Evolutionary conservation across 192 early-diverging fungal species (phyloP).

Genomic region (Phycomyces blakesleeanus): DNA sequence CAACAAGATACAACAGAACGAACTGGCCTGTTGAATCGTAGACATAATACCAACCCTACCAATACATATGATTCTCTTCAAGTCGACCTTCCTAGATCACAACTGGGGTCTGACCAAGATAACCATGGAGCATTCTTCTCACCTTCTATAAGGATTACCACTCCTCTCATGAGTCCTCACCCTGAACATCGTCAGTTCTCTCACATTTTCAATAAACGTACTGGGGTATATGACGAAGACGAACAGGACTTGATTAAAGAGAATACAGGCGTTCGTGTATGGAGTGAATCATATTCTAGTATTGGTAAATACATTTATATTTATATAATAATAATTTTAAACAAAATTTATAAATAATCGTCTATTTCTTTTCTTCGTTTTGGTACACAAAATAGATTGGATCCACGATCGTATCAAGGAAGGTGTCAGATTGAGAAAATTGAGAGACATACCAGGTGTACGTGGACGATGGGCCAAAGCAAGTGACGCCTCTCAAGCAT

Average conservation of each 20-base stretch:
- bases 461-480: conserved; percentile 57
- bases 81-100: no score
- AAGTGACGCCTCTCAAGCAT: conserved; percentile 79
- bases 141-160: no score
- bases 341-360: no score
- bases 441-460: conserved; percentile 52
- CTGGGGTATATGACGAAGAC: conserved; percentile 46
- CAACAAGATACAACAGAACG: no score
- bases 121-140: no score
- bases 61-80: no score
- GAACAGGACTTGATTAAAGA: conserved; percentile 47
- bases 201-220: conserved; percentile 25
- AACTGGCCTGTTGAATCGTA: no score
- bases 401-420: conserved; percentile 88
- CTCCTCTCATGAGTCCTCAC: no score
- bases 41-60: no score
- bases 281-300: conserved; percentile 56
- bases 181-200: neutral
- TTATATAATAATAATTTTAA: no score
- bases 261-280: conserved; percentile 53
- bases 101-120: no score
- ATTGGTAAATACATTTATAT: conserved; percentile 42
- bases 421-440: conserved; percentile 57
- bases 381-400: conserved; percentile 59
- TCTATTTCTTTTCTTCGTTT: no score